A percentile compares a stretch with the other conserved stretches of the same genome.
Evolutionary conservation across 768 basidiomycete genomes (phyloP).

Genomic region (Kwoniella sp.): DNA sequence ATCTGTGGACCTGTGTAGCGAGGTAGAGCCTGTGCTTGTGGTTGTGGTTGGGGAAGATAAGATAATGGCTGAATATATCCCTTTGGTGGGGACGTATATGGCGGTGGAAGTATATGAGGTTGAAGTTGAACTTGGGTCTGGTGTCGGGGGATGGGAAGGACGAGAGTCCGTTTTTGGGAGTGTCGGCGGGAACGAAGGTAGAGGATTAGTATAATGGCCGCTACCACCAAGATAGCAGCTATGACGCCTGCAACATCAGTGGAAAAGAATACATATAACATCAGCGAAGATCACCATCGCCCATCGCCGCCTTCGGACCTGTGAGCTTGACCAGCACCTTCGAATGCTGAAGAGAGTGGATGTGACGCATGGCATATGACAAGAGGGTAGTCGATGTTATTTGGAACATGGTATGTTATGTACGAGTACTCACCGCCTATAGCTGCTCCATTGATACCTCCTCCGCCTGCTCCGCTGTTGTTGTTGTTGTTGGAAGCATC

Average conservation of each 20-base stretch:
- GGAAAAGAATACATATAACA: too few relatives aligned
- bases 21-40: slow-evolving; percentile 2
- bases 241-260: slow-evolving; percentile 10
- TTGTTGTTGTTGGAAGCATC: background rate
- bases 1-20: slow-evolving; percentile 11
- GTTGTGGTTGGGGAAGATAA: background rate
- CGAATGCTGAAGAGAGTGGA: too few relatives aligned
- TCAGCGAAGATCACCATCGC: too few relatives aligned
- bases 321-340: too few relatives aligned
- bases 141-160: background rate
- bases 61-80: background rate
- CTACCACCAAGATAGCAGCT: slow-evolving; percentile 2
- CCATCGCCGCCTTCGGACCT: too few relatives aligned
- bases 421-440: slow-evolving; percentile 11
- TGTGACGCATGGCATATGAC: too few relatives aligned
- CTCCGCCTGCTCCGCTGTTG: background rate
- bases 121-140: background rate
- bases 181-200: background rate
- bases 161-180: background rate
- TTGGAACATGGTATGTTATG: too few relatives aligned
- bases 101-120: background rate
- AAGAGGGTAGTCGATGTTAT: too few relatives aligned
- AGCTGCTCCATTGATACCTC: slow-evolving; percentile 15
- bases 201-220: background rate
- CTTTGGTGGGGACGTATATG: slow-evolving; percentile 1